phyloP scores from a whole-genome alignment of 768 basidiomycete species.

The Pisolithus tinctorius region DNA sequence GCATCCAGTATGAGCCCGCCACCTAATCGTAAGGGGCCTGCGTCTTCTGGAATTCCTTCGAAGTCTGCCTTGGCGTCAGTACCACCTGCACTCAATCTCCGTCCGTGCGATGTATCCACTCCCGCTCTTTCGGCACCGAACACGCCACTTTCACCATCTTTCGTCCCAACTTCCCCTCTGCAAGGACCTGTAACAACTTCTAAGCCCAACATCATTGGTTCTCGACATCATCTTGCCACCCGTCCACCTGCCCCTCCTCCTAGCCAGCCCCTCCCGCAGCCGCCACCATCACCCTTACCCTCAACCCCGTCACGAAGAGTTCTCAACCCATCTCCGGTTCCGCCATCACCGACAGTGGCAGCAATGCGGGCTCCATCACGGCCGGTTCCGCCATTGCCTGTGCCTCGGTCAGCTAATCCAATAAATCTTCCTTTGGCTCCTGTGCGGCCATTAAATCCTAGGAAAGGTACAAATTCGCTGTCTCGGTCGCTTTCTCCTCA shows the following conservation, averaged over 20 bases:
- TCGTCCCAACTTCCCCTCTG: background rate
- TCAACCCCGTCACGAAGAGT: constrained; percentile 1
- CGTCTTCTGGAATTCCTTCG: constrained; percentile 4
- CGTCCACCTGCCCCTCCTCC: constrained; percentile 27
- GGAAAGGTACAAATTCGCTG: constrained; percentile 13
- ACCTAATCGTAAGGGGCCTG: constrained; percentile 7
- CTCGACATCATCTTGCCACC: constrained; percentile 23
- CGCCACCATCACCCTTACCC: constrained; percentile 13
- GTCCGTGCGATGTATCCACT: constrained; percentile 2
- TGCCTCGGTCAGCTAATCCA: background rate
- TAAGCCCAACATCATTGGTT: constrained; percentile 9
- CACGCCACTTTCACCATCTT: constrained; percentile 13
- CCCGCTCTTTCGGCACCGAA: constrained; percentile 14
- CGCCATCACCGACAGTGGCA: constrained; percentile 1
- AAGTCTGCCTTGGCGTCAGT: constrained; percentile 3
- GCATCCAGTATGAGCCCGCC: constrained; percentile 24
- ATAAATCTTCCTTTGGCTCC: background rate
- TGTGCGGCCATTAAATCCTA: constrained; percentile 11
- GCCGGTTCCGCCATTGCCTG: constrained; percentile 11
- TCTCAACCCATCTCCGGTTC: background rate
- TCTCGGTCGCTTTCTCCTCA: constrained; percentile 15
- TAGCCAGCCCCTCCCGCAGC: constrained; percentile 24
- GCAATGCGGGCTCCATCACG: constrained; percentile 10
- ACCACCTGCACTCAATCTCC: constrained; percentile 3
- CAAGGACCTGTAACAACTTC: background rate